Percentiles rank a stretch among this genome's conserved stretches.
These are phyloP conservation scores for Rhodotorula toruloides DNA, from an alignment of 768 basidiomycete species.

Conservation along the genomic window DNA sequence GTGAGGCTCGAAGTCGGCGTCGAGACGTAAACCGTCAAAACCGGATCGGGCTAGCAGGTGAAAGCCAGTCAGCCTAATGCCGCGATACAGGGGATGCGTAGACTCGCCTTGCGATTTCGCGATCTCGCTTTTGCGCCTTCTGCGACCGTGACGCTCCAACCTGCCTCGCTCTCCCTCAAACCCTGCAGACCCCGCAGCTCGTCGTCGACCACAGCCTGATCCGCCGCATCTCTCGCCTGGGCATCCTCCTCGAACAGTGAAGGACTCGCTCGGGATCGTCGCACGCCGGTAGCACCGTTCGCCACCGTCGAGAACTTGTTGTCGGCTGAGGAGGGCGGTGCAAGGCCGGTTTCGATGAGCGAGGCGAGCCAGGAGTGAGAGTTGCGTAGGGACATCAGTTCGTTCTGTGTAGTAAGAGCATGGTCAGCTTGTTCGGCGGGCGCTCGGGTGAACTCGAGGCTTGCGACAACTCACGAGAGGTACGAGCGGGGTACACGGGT, in stretches of 20 bases:
- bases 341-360: too few relatives aligned
- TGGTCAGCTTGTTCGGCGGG: too few relatives aligned
- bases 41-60: slow-evolving; percentile 39
- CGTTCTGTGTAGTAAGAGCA: too few relatives aligned
- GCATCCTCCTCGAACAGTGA: slow-evolving; percentile 14
- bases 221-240: neutral
- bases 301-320: slow-evolving; percentile 20
- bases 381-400: too few relatives aligned
- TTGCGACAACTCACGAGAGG: too few relatives aligned
- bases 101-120: slow-evolving; percentile 52
- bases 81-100: neutral
- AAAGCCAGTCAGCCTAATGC: neutral
- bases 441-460: too few relatives aligned
- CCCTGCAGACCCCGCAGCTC: slow-evolving; percentile 9
- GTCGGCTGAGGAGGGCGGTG: slow-evolving; percentile 7
- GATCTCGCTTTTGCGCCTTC: slow-evolving; percentile 52
- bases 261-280: too few relatives aligned
- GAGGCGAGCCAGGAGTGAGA: slow-evolving; percentile 10
- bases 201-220: neutral
- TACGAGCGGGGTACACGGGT: too few relatives aligned
- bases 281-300: neutral
- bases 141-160: slow-evolving; percentile 82
- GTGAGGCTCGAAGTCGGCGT: slow-evolving; percentile 87
- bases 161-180: slow-evolving; percentile 55
- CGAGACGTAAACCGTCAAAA: slow-evolving; percentile 45